Evolutionary conservation across 2,329 filamentous ascomycete species (phyloP).

Genomic region (Cercospora zeae-maydis): DNA sequence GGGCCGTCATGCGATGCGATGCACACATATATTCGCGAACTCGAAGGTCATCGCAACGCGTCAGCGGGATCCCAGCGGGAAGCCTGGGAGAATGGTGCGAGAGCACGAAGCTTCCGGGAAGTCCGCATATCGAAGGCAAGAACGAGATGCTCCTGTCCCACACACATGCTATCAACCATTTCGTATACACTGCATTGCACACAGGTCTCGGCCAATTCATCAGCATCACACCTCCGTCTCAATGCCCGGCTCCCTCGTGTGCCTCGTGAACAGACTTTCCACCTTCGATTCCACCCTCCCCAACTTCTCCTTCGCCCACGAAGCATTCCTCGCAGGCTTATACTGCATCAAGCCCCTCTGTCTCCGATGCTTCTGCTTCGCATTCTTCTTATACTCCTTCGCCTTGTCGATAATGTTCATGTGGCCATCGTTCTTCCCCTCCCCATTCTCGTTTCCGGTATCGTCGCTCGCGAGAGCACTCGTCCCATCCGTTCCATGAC

Average conservation of each 20-base stretch:
- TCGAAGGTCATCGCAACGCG: too few species aligned
- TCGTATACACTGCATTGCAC: neutral
- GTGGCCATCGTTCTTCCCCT: conserved; percentile 20
- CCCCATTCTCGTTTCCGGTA: conserved; percentile 5
- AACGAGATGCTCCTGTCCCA: too few species aligned
- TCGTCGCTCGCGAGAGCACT: neutral
- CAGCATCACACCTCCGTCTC: conserved; percentile 62
- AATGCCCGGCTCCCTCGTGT: conserved; percentile 56
- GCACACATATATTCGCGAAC: neutral
- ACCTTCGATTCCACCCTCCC: conserved; percentile 49
- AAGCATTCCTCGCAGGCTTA: conserved; percentile 48
- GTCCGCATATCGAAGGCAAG: too few species aligned
- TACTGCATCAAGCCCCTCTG: conserved; percentile 73
- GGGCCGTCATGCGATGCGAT: neutral
- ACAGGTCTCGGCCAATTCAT: neutral
- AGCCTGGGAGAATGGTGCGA: too few species aligned
- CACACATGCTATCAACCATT: neutral
- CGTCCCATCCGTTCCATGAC: neutral
- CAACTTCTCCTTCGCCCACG: conserved; percentile 59
- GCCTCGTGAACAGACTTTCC: conserved; percentile 53
- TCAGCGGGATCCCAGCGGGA: too few species aligned
- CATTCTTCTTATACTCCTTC: conserved; percentile 59
- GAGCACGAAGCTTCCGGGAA: too few species aligned
- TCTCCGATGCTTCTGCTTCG: conserved; percentile 59
- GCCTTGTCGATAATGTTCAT: conserved; percentile 47